Evolutionary conservation across 2,329 filamentous ascomycete species (phyloP).

Genomic region (Verticillium longisporum): DNA sequence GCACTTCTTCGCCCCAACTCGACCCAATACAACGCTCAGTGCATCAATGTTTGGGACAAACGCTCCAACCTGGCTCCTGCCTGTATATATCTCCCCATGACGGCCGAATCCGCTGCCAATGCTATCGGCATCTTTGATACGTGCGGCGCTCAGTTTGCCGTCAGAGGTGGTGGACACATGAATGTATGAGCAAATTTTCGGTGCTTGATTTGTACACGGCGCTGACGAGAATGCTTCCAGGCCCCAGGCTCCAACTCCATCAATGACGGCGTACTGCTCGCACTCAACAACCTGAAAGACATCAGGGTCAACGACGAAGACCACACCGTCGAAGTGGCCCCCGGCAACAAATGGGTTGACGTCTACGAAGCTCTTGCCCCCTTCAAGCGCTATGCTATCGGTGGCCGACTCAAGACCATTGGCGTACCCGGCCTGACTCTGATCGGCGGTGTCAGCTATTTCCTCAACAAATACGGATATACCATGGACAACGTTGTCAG

Average conservation of each 20-base stretch:
- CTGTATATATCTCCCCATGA: constrained; percentile 1
- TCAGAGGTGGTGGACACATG: constrained; percentile 17
- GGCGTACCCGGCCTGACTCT: constrained; percentile 20
- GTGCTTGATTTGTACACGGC: not conserved
- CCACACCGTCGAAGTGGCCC: constrained; percentile 11
- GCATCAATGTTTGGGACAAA: constrained; percentile 5
- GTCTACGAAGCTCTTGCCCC: constrained; percentile 17
- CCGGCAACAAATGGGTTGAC: constrained; percentile 17
- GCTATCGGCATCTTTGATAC: constrained; percentile 3
- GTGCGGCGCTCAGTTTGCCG: constrained; percentile 16
- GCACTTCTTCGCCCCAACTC: constrained; percentile 2
- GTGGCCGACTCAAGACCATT: constrained; percentile 20
- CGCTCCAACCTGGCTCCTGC: constrained; percentile 2
- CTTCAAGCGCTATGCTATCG: constrained; percentile 15
- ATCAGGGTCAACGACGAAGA: constrained; percentile 7
- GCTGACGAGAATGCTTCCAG: constrained; percentile 3
- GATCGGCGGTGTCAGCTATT: constrained; percentile 20
- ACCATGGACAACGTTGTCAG: constrained; percentile 17
- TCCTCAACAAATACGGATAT: constrained; percentile 19
- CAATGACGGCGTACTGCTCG: constrained; percentile 16
- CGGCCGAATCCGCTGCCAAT: constrained; percentile 1
- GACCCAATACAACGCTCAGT: constrained; percentile 2
- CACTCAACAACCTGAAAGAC: constrained; percentile 10
- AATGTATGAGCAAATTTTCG: constrained; percentile 7
- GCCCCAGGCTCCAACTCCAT: constrained; percentile 17